Evolutionary conservation across 2,329 filamentous ascomycete genomes (phyloP).

Genomic region (Microascus cirrosus): DNA sequence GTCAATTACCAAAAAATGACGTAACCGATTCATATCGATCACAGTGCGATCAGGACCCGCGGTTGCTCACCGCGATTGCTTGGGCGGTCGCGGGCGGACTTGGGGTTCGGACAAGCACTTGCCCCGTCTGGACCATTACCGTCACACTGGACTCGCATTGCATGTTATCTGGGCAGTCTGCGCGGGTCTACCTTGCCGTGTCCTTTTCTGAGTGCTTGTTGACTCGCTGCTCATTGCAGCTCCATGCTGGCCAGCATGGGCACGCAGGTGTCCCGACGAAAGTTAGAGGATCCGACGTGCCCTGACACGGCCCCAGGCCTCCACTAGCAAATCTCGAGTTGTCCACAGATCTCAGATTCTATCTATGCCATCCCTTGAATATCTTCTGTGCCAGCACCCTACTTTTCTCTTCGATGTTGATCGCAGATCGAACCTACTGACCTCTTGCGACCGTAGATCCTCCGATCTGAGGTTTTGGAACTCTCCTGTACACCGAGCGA

Average conservation of each 20-base stretch:
- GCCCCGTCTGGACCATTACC: neutral
- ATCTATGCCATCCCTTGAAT: neutral
- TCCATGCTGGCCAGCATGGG: neutral
- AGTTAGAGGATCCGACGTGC: too few relatives aligned
- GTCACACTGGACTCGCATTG: neutral
- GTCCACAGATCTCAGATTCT: too few relatives aligned
- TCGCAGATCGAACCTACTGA: neutral
- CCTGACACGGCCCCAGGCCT: too few relatives aligned
- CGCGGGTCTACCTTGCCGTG: neutral
- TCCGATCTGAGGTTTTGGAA: neutral
- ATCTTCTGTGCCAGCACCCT: neutral
- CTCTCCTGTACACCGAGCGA: neutral
- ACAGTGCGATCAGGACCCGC: slow-evolving; percentile 1
- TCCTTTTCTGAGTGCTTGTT: neutral
- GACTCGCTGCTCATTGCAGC: neutral
- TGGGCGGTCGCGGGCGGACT: neutral
- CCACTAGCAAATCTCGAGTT: too few relatives aligned
- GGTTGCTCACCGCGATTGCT: neutral
- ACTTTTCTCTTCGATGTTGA: neutral
- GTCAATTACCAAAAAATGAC: slow-evolving; percentile 2
- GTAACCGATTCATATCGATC: slow-evolving; percentile 2
- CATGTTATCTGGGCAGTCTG: too few relatives aligned
- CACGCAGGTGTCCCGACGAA: too few relatives aligned
- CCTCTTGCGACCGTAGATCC: neutral
- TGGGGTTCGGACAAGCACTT: neutral